Percentiles rank a stretch among this genome's conserved stretches.
Conservation (phyloP, 75 land plant genomes). For the Cryptomeria japonica region DNA sequence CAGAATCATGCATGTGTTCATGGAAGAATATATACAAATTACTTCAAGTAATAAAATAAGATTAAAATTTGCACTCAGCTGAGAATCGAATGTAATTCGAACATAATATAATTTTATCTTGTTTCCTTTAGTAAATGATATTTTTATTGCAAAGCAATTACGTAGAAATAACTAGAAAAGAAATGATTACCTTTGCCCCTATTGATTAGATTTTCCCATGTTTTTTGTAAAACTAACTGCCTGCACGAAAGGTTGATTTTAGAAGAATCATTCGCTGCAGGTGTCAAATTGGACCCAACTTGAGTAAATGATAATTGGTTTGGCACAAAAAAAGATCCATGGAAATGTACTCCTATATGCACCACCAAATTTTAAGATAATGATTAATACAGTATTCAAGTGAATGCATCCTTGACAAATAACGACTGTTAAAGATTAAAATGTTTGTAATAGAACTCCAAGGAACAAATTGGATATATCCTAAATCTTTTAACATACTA, state of each 20-base stretch:
- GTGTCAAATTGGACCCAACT: conserved; percentile 35
- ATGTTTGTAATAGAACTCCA: neutral
- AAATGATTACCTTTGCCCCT: conserved; percentile 48
- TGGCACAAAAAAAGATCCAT: conserved; percentile 74
- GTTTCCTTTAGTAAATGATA: neutral
- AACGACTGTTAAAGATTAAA: too few relatives aligned
- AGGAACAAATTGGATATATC: neutral
- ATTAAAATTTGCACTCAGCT: neutral
- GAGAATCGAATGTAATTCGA: neutral
- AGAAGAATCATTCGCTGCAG: conserved; percentile 27
- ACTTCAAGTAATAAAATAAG: neutral
- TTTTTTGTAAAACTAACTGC: conserved; percentile 69
- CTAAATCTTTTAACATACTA: neutral
- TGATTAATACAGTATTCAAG: neutral
- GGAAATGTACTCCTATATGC: conserved; percentile 54
- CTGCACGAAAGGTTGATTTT: conserved; percentile 74
- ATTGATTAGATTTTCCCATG: conserved; percentile 64
- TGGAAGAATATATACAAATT: neutral
- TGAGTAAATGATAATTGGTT: conserved; percentile 53
- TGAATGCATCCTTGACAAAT: neutral
- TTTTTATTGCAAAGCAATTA: neutral
- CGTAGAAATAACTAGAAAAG: neutral
- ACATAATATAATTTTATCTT: neutral
- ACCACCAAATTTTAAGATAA: neutral
- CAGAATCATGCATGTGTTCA: neutral